These are phyloP conservation scores for Pinus taeda DNA, from an alignment of 75 land plant species.

Conservation along the genomic window DNA sequence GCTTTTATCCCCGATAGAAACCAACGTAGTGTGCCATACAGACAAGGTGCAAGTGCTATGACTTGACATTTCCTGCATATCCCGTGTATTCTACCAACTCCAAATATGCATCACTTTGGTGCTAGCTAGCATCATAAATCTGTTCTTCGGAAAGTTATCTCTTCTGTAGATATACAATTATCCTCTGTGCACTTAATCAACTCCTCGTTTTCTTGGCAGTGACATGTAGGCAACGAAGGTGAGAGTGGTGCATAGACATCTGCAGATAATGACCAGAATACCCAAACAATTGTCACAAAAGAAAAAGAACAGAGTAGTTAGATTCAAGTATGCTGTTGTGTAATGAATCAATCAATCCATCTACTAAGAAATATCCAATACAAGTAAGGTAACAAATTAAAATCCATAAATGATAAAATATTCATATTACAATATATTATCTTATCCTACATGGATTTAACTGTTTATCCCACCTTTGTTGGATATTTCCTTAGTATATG, in stretches of 20 bases:
- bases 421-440: no score
- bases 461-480: no score
- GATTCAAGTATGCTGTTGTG: not conserved
- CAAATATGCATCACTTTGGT: not conserved
- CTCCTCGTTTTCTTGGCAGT: constrained; percentile 34
- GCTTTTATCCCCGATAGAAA: not conserved
- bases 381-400: no score
- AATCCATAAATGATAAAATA: no score
- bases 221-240: constrained; percentile 38
- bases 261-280: constrained; percentile 8
- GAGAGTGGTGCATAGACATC: constrained; percentile 41
- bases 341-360: no score
- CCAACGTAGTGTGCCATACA: not conserved
- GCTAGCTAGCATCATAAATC: constrained; percentile 16
- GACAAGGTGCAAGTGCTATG: not conserved
- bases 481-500: no score
- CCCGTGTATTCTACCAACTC: not conserved
- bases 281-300: constrained; percentile 3
- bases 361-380: no score
- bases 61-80: not conserved
- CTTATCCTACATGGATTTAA: no score
- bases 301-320: not conserved
- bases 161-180: constrained; percentile 26
- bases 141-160: constrained; percentile 30
- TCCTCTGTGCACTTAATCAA: constrained; percentile 29